These are phyloP conservation scores for Quercus gilva DNA, from an alignment of 306 rosid species.

Conservation along the genomic window DNA sequence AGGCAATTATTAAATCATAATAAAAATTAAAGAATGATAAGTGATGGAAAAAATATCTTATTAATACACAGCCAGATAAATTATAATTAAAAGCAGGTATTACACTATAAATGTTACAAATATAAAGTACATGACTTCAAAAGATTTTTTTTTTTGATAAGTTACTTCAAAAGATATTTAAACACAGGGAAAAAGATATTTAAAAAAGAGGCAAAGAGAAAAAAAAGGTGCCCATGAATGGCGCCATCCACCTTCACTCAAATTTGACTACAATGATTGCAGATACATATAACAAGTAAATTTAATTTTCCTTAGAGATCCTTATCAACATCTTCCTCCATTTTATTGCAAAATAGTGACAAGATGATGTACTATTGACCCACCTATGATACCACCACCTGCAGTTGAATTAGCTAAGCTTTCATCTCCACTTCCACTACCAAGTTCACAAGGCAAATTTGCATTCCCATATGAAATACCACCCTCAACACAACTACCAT, in stretches of 20 bases:
- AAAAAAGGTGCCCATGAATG: not conserved
- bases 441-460: conserved; percentile 91
- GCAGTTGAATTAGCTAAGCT: conserved; percentile 55
- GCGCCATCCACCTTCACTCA: not conserved
- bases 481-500: conserved; percentile 55
- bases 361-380: conserved; percentile 10
- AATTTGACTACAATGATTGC: not conserved
- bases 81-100: not conserved
- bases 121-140: not conserved
- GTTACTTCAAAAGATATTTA: not conserved
- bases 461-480: conserved; percentile 83
- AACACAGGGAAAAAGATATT: not conserved
- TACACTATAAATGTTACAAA: not conserved
- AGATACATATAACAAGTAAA: not conserved
- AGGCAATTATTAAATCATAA: not conserved
- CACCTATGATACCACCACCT: conserved; percentile 95
- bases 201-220: not conserved
- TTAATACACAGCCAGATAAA: not conserved
- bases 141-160: not conserved
- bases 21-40: not conserved
- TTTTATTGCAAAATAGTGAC: not conserved
- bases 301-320: not conserved
- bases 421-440: conserved; percentile 93
- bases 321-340: conserved; percentile 2
- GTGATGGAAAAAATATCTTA: not conserved